Percentiles rank a stretch among this genome's conserved stretches.
These are phyloP conservation scores for Tulasnella sp. DNA, from an alignment of 768 basidiomycete genomes.

Conservation along the genomic window DNA sequence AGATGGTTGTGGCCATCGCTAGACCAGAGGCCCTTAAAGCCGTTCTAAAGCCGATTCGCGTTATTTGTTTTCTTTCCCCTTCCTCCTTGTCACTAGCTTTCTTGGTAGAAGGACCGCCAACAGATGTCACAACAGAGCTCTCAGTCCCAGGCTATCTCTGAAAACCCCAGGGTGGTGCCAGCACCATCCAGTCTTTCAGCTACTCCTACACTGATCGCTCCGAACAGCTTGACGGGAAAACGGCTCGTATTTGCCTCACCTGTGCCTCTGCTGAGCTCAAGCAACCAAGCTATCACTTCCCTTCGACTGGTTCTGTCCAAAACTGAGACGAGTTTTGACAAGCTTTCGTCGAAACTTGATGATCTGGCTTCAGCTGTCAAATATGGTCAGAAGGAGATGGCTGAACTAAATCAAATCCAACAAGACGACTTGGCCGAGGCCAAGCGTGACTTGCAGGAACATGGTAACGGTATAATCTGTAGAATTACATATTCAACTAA, in stretches of 20 bases:
- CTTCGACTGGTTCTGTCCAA: background rate
- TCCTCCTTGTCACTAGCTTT: background rate
- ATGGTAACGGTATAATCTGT: background rate
- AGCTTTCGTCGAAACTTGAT: constrained; percentile 19
- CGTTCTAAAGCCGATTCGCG: constrained; percentile 6
- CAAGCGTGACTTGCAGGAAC: constrained; percentile 28
- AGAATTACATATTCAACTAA: background rate
- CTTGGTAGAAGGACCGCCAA: background rate
- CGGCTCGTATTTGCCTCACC: background rate
- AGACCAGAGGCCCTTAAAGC: background rate
- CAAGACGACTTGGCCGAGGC: constrained; percentile 23
- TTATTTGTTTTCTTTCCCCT: constrained; percentile 3
- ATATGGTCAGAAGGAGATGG: constrained; percentile 21
- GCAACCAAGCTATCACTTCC: background rate
- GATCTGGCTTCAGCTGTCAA: constrained; percentile 2
- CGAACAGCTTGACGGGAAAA: background rate
- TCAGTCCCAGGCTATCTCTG: background rate
- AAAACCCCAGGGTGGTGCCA: background rate
- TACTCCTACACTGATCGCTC: background rate
- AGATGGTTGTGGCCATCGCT: background rate
- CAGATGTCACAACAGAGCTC: background rate
- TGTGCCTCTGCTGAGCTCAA: background rate
- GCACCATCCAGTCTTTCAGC: background rate
- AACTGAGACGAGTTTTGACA: constrained; percentile 10
- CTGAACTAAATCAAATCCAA: background rate